A percentile compares a stretch with the other conserved stretches of the same genome.
Evolutionary conservation across 1,284 basidiomycete species (phyloP).

Genomic region (Thelephora terrestris): DNA sequence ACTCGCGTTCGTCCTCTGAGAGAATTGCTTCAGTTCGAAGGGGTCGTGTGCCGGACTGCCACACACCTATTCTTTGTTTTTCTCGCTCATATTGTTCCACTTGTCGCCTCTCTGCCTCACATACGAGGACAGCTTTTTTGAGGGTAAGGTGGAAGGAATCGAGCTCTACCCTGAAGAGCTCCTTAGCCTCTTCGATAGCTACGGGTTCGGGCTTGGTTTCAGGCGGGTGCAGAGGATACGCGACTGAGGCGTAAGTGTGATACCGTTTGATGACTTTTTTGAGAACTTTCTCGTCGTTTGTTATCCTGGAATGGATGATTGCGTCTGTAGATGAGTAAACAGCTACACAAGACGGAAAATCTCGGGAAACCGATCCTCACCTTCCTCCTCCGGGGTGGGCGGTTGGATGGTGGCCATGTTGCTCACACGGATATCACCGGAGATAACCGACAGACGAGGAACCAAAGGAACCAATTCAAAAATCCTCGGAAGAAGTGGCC

Average conservation of each 20-base stretch:
- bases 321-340: constrained; percentile 37
- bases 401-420: neutral
- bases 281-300: constrained; percentile 50
- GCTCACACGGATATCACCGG: no score
- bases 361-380: constrained; percentile 21
- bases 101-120: constrained; percentile 71
- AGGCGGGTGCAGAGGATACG: constrained; percentile 31
- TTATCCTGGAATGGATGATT: constrained; percentile 67
- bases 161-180: constrained; percentile 67
- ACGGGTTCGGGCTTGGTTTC: constrained; percentile 28
- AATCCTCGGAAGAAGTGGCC: neutral
- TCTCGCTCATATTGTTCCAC: constrained; percentile 72
- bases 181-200: constrained; percentile 56
- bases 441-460: no score
- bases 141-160: constrained; percentile 62
- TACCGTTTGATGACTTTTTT: constrained; percentile 72
- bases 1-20: constrained; percentile 59
- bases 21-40: constrained; percentile 9
- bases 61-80: constrained; percentile 56
- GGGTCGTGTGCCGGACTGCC: neutral
- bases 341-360: neutral
- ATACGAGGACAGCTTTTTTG: constrained; percentile 69
- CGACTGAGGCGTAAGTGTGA: constrained; percentile 54
- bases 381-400: constrained; percentile 54
- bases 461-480: no score